These are phyloP conservation scores for Ceratonia siliqua DNA, from an alignment of 306 rosid genomes.

Conservation along the genomic window DNA sequence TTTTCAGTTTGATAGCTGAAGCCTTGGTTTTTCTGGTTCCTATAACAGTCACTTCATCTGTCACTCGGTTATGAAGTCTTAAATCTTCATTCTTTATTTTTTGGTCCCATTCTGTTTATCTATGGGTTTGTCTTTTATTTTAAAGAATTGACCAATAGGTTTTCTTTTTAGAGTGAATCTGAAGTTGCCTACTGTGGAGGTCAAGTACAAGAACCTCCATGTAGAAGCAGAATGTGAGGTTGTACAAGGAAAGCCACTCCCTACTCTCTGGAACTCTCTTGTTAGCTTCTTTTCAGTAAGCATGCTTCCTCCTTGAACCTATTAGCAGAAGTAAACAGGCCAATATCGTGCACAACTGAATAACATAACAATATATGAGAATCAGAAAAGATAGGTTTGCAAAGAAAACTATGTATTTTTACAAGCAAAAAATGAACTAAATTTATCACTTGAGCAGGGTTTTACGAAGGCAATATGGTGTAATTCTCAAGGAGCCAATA, in stretches of 20 bases:
- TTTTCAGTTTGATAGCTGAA: constrained; percentile 26
- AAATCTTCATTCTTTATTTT: constrained; percentile 12
- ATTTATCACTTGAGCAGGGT: constrained; percentile 41
- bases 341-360: neutral
- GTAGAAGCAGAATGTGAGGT: constrained; percentile 59
- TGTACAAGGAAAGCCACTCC: constrained; percentile 66
- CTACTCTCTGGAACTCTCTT: constrained; percentile 60
- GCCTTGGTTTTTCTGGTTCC: constrained; percentile 14
- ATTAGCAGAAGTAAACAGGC: constrained; percentile 8
- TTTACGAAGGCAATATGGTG: constrained; percentile 46
- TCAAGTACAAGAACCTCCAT: constrained; percentile 48
- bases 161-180: constrained; percentile 50
- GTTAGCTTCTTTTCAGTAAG: constrained; percentile 51
- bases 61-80: constrained; percentile 1
- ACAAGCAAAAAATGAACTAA: constrained; percentile 30
- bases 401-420: neutral
- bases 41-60: neutral
- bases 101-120: neutral
- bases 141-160: constrained; percentile 34
- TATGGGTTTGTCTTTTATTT: constrained; percentile 1
- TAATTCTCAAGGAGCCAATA: constrained; percentile 44
- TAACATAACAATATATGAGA: constrained; percentile 14
- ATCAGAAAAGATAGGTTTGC: neutral
- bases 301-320: constrained; percentile 30
- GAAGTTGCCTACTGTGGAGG: constrained; percentile 57